Base-by-base conservation (phyloP, 306 rosid genomes). In the Oxytropis ochrocephala region DNA sequence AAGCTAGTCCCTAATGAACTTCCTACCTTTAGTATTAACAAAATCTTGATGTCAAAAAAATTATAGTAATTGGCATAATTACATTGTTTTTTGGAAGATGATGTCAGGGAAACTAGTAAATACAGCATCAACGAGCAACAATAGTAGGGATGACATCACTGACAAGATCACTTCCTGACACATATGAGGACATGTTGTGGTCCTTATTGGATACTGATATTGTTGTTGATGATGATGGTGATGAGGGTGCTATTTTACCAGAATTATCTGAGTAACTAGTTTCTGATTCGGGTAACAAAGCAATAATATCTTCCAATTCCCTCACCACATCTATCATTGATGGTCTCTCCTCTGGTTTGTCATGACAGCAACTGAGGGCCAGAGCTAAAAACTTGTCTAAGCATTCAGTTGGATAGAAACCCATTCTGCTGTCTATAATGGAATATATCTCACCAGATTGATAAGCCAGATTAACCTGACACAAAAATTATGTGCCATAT, bases 281-380 rank as follows among this genome's bases (percentile, higher is more conserved):
- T 67, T 84, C 85, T 4, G 74, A 52, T 66, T 82, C 92, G 5
- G 96, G 92, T 50, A 81, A 47, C 76, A 78, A 73, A 33, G 74
- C 70, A 36, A 81, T 80, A 36, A 89, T 81, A 74, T 79, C 79
- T 74, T 89, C 92, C 0, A 89, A 78, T 81, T 87, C 85, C 76
- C 91, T 87, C 55, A 87, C 96, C 76, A 89, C 92, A 44, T 83
- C 92, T 47, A 69, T 1, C 96, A 87, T 87, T 18, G 83, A 70
- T 12, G 96, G 96, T 17, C 96, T 59, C 48, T 70, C 70, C 30
- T 87, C 89, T 74, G 69, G 80, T 63, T 67, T 61, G 35, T 89
- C 90, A 55, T 81, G 81, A 77, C 96, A 89, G 70, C 92, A 89
- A 56, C 87, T 75, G 12, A 89, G 89, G 47, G 92, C 92, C 11